Conservation (phyloP, 306 rosid genomes). For the Acmispon strigosus region DNA sequence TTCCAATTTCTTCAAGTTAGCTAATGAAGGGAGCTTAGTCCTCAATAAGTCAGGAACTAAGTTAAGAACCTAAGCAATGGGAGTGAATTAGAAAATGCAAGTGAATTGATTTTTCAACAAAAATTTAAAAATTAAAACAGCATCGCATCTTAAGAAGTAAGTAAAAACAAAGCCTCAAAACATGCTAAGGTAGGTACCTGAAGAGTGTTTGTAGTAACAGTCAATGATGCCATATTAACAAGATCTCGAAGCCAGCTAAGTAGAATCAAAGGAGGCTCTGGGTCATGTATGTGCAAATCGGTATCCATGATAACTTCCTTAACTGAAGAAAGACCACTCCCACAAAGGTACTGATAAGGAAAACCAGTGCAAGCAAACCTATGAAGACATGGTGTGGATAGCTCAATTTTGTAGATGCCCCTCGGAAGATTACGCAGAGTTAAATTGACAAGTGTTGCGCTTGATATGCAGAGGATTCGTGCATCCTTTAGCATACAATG, state of each 20-base stretch:
- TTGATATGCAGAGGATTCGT: not conserved
- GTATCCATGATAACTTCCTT: not conserved
- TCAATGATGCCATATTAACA: not conserved
- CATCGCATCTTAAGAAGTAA: not conserved
- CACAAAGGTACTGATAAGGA: not conserved
- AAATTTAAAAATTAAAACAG: not conserved
- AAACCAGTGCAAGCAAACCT: not conserved
- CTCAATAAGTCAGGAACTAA: not conserved
- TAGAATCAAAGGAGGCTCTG: not conserved
- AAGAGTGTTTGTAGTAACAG: not conserved
- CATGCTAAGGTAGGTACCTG: not conserved
- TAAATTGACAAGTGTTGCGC: not conserved
- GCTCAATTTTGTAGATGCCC: not conserved
- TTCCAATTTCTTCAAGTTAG: conserved; percentile 3
- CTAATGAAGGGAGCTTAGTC: not conserved
- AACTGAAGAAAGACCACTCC: not conserved
- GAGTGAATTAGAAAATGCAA: not conserved
- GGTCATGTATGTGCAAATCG: not conserved
- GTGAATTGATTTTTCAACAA: not conserved
- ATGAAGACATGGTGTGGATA: not conserved
- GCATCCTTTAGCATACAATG: not conserved
- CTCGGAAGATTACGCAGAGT: not conserved
- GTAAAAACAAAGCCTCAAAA: not conserved
- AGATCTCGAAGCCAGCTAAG: not conserved
- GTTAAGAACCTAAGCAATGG: conserved; percentile 10